A percentile compares a stretch with the other conserved stretches of the same genome.
phyloP scores from a whole-genome alignment of 2,329 filamentous ascomycete genomes.

The Golovinomyces cichoracearum region DNA sequence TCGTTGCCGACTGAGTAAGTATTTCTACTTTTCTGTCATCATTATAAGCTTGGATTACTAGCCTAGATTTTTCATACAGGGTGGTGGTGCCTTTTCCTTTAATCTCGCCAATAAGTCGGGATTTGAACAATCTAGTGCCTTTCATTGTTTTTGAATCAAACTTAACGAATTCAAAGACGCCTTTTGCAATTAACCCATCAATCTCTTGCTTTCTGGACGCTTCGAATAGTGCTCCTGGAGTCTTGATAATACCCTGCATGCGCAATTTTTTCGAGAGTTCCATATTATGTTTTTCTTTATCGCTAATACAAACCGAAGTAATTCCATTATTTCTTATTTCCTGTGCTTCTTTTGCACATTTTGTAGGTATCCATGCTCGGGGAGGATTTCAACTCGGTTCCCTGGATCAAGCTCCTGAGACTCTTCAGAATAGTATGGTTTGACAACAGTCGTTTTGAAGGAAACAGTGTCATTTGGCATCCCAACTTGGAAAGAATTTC shows the following conservation, averaged over 20 bases:
- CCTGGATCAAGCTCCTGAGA: no score
- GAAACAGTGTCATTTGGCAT: not conserved
- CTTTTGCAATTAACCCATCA: not conserved
- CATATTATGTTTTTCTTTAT: not conserved
- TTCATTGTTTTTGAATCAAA: not conserved
- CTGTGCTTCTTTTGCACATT: no score
- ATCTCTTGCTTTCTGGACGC: not conserved
- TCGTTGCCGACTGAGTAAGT: slow-evolving; percentile 5
- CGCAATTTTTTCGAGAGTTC: not conserved
- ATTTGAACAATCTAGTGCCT: slow-evolving; percentile 2
- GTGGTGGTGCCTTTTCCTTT: not conserved
- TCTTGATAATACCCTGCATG: not conserved
- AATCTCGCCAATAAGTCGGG: slow-evolving; percentile 1
- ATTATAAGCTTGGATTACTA: slow-evolving; percentile 5
- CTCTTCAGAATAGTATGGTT: not conserved
- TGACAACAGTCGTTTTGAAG: not conserved
- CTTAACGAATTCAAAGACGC: not conserved
- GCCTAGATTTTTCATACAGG: slow-evolving; percentile 4
- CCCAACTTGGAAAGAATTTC: not conserved
- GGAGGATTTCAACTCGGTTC: no score
- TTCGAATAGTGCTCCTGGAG: not conserved
- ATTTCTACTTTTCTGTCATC: slow-evolving; percentile 2
- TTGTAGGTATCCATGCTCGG: no score
- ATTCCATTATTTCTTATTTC: not conserved
- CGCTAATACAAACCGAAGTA: not conserved